Evolutionary conservation across 495 filamentous ascomycete genomes (phyloP).

Genomic region (Aspergillus wentii): DNA sequence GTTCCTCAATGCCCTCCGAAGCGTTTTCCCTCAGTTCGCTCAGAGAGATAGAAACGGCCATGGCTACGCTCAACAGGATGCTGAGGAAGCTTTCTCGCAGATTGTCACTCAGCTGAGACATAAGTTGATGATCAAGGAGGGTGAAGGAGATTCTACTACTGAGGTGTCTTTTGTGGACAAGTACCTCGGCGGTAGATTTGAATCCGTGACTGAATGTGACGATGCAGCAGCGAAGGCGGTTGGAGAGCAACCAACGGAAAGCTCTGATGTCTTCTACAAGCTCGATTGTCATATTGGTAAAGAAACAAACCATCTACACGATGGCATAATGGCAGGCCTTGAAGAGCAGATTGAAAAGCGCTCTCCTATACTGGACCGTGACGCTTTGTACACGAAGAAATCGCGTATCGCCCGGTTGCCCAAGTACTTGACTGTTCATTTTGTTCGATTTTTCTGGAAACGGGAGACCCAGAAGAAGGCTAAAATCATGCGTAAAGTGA

Average conservation of each 20-base stretch:
- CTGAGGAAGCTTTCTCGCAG: slow-evolving; percentile 97
- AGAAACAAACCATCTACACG: slow-evolving; percentile 81
- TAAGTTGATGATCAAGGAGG: slow-evolving; percentile 66
- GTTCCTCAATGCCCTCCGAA: slow-evolving; percentile 79
- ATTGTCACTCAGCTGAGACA: slow-evolving; percentile 81
- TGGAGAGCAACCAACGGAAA: slow-evolving; percentile 62
- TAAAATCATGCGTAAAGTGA: slow-evolving; percentile 99
- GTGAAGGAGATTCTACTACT: slow-evolving; percentile 32
- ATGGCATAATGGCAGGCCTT: slow-evolving; percentile 77
- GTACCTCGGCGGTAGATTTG: slow-evolving; percentile 79
- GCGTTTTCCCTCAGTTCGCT: slow-evolving; percentile 87
- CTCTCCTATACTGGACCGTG: slow-evolving; percentile 69
- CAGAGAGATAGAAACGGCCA: slow-evolving; percentile 74
- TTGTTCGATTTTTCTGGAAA: slow-evolving; percentile 98
- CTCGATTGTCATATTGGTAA: slow-evolving; percentile 89
- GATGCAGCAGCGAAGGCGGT: slow-evolving; percentile 71
- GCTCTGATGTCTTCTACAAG: slow-evolving; percentile 79
- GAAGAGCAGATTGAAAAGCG: slow-evolving; percentile 88
- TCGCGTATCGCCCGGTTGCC: slow-evolving; percentile 85
- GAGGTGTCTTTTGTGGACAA: slow-evolving; percentile 79
- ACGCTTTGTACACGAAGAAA: slow-evolving; percentile 81
- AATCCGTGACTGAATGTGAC: slow-evolving; percentile 73
- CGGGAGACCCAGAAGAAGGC: slow-evolving; percentile 91
- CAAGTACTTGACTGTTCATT: slow-evolving; percentile 94
- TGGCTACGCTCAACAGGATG: slow-evolving; percentile 93